phyloP scores from a whole-genome alignment of 768 basidiomycete species.

The Naematelia encephala region DNA sequence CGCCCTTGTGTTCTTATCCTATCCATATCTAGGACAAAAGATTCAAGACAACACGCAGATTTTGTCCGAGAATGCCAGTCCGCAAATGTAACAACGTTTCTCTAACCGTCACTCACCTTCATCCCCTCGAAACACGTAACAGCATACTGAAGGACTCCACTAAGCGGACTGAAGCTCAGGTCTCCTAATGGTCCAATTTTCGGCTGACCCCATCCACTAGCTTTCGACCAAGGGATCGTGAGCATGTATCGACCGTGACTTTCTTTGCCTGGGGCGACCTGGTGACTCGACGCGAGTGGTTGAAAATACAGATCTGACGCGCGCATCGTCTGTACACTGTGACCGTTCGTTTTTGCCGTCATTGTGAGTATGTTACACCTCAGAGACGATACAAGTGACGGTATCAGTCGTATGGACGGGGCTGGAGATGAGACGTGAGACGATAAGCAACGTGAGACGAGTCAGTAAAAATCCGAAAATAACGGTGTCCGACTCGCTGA shows the following conservation, averaged over 20 bases:
- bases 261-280: constrained; percentile 31
- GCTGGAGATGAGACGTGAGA: background rate
- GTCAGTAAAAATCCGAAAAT: too few relatives aligned
- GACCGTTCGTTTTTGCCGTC: constrained; percentile 4
- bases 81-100: too few relatives aligned
- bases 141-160: constrained; percentile 82
- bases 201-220: constrained; percentile 76
- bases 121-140: constrained; percentile 69
- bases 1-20: too few relatives aligned
- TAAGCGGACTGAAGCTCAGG: constrained; percentile 69
- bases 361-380: background rate
- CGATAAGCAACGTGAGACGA: too few relatives aligned
- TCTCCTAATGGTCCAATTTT: constrained; percentile 78
- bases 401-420: background rate
- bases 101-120: constrained; percentile 64
- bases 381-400: background rate
- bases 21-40: too few relatives aligned
- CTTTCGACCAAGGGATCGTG: constrained; percentile 65
- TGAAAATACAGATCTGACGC: constrained; percentile 36
- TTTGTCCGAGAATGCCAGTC: background rate
- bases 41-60: background rate
- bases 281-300: constrained; percentile 32
- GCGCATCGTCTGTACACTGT: constrained; percentile 5
- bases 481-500: too few relatives aligned
- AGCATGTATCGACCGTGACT: constrained; percentile 62